Evolutionary conservation across 805 yeast genomes (phyloP).

Genomic region (Jamesozyma spencerorum): DNA sequence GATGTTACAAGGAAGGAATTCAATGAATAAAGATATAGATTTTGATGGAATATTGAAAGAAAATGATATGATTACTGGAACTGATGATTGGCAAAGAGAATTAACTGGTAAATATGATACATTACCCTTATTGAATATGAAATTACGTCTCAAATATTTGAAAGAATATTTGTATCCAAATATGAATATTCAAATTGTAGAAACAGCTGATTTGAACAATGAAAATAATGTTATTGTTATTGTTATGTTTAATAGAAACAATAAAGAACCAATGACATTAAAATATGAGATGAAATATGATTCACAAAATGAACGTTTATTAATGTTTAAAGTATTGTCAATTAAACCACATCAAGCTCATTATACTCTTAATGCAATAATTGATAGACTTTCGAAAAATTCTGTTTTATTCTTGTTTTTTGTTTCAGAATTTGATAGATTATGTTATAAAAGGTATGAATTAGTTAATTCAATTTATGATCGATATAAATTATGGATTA

Average conservation of each 20-base stretch:
- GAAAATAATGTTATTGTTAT: not conserved
- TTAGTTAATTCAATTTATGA: constrained; percentile 5
- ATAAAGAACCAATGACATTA: not conserved
- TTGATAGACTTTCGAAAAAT: not conserved
- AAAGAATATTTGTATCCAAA: constrained; percentile 11
- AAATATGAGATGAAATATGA: not conserved
- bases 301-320: not conserved
- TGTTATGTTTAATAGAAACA: not conserved
- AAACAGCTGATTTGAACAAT: not conserved
- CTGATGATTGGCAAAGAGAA: constrained; percentile 14
- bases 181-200: constrained; percentile 6
- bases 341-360: not conserved
- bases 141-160: constrained; percentile 14
- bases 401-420: constrained; percentile 14
- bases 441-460: constrained; percentile 8
- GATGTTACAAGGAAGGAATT: no score
- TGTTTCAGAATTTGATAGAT: constrained; percentile 19
- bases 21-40: no score
- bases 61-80: constrained; percentile 5
- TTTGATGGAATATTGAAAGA: no score
- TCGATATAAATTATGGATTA: constrained; percentile 3
- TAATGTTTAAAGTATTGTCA: constrained; percentile 1
- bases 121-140: constrained; percentile 22
- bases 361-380: not conserved
- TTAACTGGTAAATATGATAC: constrained; percentile 20